These are phyloP conservation scores for Phaeophleospora eucalypticola DNA, from an alignment of 2,329 filamentous ascomycete species.

Conservation along the genomic window DNA sequence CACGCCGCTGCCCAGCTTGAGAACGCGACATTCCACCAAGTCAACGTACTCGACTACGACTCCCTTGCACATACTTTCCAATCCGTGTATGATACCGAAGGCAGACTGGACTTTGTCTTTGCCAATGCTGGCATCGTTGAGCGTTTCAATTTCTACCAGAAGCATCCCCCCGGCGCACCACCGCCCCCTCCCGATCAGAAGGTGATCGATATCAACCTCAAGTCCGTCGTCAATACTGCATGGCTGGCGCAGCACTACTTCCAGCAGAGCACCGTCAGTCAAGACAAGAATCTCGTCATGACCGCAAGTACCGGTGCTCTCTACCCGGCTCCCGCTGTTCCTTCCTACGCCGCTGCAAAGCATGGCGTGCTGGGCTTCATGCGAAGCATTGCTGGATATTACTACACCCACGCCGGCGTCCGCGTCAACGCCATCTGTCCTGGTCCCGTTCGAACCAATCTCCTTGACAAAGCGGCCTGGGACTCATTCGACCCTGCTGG, in stretches of 20 bases:
- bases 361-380: constrained; percentile 53
- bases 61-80: constrained; percentile 37
- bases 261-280: constrained; percentile 32
- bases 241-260: constrained; percentile 44
- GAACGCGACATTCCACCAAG: constrained; percentile 38
- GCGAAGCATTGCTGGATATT: constrained; percentile 41
- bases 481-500: constrained; percentile 31
- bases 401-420: constrained; percentile 38
- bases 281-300: constrained; percentile 48
- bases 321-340: constrained; percentile 48
- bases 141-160: constrained; percentile 31
- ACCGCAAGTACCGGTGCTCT: constrained; percentile 32
- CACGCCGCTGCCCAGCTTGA: constrained; percentile 24
- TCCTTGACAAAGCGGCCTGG: constrained; percentile 34
- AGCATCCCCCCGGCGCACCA: constrained; percentile 20
- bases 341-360: constrained; percentile 52
- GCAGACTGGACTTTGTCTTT: constrained; percentile 45
- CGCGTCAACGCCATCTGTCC: constrained; percentile 51
- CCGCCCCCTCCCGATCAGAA: constrained; percentile 32
- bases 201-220: constrained; percentile 42
- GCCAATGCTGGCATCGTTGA: constrained; percentile 54
- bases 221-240: constrained; percentile 37
- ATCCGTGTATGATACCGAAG: constrained; percentile 31
- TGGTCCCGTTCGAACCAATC: constrained; percentile 35
- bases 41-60: constrained; percentile 37